phyloP scores from a whole-genome alignment of 345 rosid species.

The Linum usitatissimum region DNA sequence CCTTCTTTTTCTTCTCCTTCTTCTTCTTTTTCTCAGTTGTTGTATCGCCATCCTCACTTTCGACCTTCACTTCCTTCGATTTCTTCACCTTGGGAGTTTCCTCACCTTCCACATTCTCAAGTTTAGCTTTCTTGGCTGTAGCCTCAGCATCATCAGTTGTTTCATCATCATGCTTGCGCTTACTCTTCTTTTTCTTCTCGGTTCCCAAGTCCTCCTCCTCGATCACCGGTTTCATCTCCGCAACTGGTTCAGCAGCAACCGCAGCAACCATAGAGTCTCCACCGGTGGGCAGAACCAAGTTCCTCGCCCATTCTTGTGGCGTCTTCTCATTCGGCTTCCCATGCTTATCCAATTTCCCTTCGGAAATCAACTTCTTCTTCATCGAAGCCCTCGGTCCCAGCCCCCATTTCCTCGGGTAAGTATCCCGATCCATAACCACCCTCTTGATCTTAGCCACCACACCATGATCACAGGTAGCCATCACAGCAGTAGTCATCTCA shows the following conservation, averaged over 20 bases:
- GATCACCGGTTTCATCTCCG: conserved; percentile 14
- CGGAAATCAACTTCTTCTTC: conserved; percentile 78
- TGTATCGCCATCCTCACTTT: not conserved
- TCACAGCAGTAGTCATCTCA: conserved; percentile 93
- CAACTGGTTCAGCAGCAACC: conserved; percentile 38
- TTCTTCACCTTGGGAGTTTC: conserved; percentile 28
- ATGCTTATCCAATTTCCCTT: conserved; percentile 78
- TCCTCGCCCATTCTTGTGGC: conserved; percentile 75
- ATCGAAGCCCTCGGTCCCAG: conserved; percentile 77
- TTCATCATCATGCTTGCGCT: conserved; percentile 20
- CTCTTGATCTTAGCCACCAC: conserved; percentile 94
- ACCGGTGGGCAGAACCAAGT: conserved; percentile 57
- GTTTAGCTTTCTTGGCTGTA: conserved; percentile 47
- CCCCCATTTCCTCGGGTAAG: conserved; percentile 95
- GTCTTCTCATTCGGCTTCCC: conserved; percentile 77
- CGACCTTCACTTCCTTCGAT: conserved; percentile 20
- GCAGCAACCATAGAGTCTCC: conserved; percentile 69
- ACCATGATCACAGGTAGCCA: conserved; percentile 94
- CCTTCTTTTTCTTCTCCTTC: conserved; percentile 44
- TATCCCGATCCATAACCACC: conserved; percentile 96
- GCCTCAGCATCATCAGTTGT: conserved; percentile 20
- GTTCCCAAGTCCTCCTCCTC: conserved; percentile 7
- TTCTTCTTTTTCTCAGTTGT: conserved; percentile 32
- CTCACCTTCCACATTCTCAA: conserved; percentile 24
- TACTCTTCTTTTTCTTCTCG: conserved; percentile 30